Percentiles rank a stretch among this genome's conserved stretches.
Conservation (phyloP, 2,329 filamentous ascomycete genomes). For the Botrytis galanthina region DNA sequence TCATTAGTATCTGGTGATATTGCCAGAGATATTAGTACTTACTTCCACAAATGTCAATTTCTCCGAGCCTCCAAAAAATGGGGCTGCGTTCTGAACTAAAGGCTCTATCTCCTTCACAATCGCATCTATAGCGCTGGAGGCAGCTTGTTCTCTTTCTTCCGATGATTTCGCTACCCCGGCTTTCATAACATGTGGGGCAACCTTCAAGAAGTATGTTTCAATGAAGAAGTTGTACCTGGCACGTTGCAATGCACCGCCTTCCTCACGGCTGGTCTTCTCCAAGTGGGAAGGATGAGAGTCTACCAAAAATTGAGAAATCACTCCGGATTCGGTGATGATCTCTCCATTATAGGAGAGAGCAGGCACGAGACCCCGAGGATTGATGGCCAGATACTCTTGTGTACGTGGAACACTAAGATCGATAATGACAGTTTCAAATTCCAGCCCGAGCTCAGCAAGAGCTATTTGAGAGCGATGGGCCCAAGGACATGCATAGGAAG, state of each 20-base stretch:
- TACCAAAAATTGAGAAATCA: slow-evolving; percentile 69
- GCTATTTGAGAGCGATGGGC: slow-evolving; percentile 75
- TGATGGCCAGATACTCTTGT: slow-evolving; percentile 71
- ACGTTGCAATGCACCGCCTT: slow-evolving; percentile 57
- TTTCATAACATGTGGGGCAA: slow-evolving; percentile 50
- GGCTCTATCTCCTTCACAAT: slow-evolving; percentile 73
- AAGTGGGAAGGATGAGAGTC: slow-evolving; percentile 69
- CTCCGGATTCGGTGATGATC: slow-evolving; percentile 69
- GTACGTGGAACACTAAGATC: slow-evolving; percentile 68
- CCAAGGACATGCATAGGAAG: slow-evolving; percentile 57
- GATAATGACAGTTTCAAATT: slow-evolving; percentile 70
- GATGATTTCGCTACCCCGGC: slow-evolving; percentile 24
- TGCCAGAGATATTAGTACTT: slow-evolving; percentile 26
- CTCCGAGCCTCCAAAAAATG: slow-evolving; percentile 63
- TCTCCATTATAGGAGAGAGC: slow-evolving; percentile 63
- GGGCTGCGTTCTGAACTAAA: slow-evolving; percentile 54
- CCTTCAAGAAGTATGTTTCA: slow-evolving; percentile 66
- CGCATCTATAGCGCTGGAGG: slow-evolving; percentile 51
- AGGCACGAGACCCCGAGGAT: slow-evolving; percentile 77
- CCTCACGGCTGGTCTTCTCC: slow-evolving; percentile 52
- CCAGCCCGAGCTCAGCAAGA: slow-evolving; percentile 62
- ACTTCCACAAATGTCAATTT: slow-evolving; percentile 74
- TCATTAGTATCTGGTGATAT: slow-evolving; percentile 22
- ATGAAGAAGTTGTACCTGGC: slow-evolving; percentile 71
- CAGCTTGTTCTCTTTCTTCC: slow-evolving; percentile 50